Percentiles rank a stretch among this genome's conserved stretches.
These are phyloP conservation scores for Pseudozyma sp. DNA, from an alignment of 1,284 basidiomycete genomes.

Conservation along the genomic window DNA sequence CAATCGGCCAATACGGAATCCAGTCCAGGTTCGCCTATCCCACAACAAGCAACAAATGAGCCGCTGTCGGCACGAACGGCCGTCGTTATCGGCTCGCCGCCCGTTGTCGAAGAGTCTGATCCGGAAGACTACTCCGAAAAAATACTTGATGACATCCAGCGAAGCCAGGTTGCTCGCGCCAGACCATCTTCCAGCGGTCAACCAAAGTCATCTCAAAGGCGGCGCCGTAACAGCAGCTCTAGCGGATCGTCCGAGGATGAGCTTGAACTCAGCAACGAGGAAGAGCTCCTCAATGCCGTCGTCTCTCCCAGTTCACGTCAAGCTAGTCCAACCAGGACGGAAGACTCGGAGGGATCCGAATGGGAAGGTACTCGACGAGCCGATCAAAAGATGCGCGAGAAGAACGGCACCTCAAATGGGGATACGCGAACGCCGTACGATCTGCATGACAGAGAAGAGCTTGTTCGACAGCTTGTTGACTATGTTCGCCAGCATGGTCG, in stretches of 20 bases:
- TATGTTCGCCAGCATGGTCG: slow-evolving; percentile 8
- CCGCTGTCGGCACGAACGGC: background rate
- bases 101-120: slow-evolving; percentile 39
- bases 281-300: background rate
- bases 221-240: background rate
- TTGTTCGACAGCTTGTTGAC: slow-evolving; percentile 11
- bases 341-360: slow-evolving; percentile 20
- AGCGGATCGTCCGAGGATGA: slow-evolving; percentile 20
- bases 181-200: slow-evolving; percentile 6
- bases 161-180: too few relatives aligned
- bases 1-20: background rate
- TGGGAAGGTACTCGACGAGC: slow-evolving; percentile 28
- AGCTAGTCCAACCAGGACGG: background rate
- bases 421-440: slow-evolving; percentile 17
- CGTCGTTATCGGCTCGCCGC: background rate
- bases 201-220: background rate
- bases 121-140: slow-evolving; percentile 20
- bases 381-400: slow-evolving; percentile 14
- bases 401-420: background rate
- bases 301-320: background rate
- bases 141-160: slow-evolving; percentile 13
- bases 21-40: background rate
- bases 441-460: slow-evolving; percentile 14
- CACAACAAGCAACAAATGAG: background rate
- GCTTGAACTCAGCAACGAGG: slow-evolving; percentile 14